Evolutionary conservation across 495 filamentous ascomycete species (phyloP), one percentile per base, ranked within the genome.

Genomic region (Xylaria grammica): DNA sequence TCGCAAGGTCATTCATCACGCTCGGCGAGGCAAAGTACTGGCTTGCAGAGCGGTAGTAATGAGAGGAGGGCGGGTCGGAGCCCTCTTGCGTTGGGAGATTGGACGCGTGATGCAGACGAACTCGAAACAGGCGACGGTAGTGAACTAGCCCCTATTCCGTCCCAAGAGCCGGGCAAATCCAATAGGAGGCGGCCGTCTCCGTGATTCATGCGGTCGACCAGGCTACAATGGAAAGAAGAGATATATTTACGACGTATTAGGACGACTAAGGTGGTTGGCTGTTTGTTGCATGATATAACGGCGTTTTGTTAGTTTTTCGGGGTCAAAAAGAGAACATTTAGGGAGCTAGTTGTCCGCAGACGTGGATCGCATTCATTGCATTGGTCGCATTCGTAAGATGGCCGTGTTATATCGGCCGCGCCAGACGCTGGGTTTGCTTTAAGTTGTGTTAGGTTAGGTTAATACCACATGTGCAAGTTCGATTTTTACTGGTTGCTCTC

Each of bases 1-100:
- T 63, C 69, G 27, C 15, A 57, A 20, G 49, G 26, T 24, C 60
- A 70, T 6, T 11, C 54, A 1, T 52, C 67, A 4, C 51, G 44
- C 27, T 8, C 26, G 10, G 45, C 50, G 24, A 58, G 68, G n/a
- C 68, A 64, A 20, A 52, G 45, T 27, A 52, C 38, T 6, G 59
- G 51, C 29, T 20, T 36, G 29, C 62, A 45, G 40, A 10, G 30
- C 20, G 5, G 42, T 53, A 29, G 44, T 61, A 26, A 40, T 36
- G 20, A 56, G 51, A 29, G 40, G 62, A 17, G 32, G 56, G 51
- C 69, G 9, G 67, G 63, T 4, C 67, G 69, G 45, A 74, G 72
- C 26, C 72, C 72, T 7, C 72, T 74, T 19, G 62, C 50, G 17
- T 42, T 26, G 52, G 36, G 44, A 29, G 45, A 34, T 29, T 57